Base-by-base conservation (phyloP, 768 basidiomycete genomes). In the Boletellus sp. region DNA sequence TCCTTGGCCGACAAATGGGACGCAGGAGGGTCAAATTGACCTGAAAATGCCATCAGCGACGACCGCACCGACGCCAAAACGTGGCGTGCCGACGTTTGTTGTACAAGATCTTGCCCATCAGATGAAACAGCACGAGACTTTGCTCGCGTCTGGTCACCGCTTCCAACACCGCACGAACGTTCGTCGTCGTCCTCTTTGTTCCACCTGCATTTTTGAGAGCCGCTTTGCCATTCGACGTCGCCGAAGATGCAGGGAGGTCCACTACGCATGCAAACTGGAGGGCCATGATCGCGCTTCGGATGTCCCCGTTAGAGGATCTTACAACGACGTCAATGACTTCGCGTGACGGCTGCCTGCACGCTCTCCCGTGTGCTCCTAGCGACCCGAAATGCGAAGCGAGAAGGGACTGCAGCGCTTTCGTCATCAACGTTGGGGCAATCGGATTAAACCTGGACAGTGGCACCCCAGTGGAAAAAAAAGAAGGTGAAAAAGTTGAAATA, bases 91-190 rank as follows among this genome's bases (percentile, higher is more conserved):
- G 16, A 96, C 96, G 83, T 69, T 98, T 99, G 67, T 95, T 97
- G 64, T 96, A 98, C 42, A 98, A 66, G 1, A 98, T 80, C 70
- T 90, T 95, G 15, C 96, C 96, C 42, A 99, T 73, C 16, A 97
- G 69, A 69, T 97, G 96, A 64, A 99, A 99, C 44, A 99, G 70
- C 10, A 81, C 83, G 15, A 99, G 72, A 52, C 83, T 89, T 59
- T 92, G 87, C 61, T 99, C 96, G 47, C 91, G 74, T 50, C 85
- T 72, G 19, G 91, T 90, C 1, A 93, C 77, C 1, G 83, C 80
- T 58, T 92, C 87, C 55, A 96, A 63, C 15, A 85, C 66, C 4
- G 71, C 66, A 12, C 68, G 65, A 0, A 56, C 56, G 22, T 36
- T 56, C 4, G 61, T 11, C 50, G 58, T 42, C 33, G 43, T 60